Conservation (phyloP, 1,284 basidiomycete genomes). For the Wallemia ichthyophaga region DNA sequence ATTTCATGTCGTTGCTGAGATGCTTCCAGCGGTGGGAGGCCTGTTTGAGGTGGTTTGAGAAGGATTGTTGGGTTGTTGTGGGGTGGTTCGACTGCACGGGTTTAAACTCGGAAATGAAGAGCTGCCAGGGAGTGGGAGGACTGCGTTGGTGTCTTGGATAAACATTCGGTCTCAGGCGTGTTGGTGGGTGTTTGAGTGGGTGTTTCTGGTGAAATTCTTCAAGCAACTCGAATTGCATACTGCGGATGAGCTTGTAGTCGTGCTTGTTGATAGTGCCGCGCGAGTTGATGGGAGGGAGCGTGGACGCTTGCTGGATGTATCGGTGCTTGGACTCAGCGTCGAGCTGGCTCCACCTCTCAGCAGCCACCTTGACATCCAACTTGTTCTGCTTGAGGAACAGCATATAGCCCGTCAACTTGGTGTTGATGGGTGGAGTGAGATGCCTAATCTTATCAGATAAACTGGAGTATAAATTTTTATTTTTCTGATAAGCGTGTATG, state of each 20-base stretch:
- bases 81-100: not conserved
- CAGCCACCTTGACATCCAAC: not conserved
- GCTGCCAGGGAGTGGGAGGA: not conserved
- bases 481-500: not conserved
- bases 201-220: not conserved
- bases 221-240: not conserved
- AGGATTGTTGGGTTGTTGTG: not conserved
- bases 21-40: not conserved
- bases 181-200: not conserved
- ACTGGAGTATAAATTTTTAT: not conserved
- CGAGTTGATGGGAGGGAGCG: not conserved
- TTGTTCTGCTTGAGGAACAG: not conserved
- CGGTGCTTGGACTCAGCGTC: not conserved
- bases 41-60: not conserved
- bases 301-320: not conserved
- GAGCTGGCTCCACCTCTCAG: not conserved
- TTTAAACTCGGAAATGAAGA: not conserved
- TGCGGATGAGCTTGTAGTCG: not conserved
- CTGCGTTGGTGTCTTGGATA: not conserved
- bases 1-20: not conserved
- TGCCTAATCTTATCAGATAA: not conserved
- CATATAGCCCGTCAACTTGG: not conserved
- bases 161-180: not conserved
- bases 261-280: not conserved
- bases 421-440: not conserved